These are phyloP conservation scores for Fomitopsis pinicola DNA, from an alignment of 1,284 basidiomycete genomes.

Conservation along the genomic window DNA sequence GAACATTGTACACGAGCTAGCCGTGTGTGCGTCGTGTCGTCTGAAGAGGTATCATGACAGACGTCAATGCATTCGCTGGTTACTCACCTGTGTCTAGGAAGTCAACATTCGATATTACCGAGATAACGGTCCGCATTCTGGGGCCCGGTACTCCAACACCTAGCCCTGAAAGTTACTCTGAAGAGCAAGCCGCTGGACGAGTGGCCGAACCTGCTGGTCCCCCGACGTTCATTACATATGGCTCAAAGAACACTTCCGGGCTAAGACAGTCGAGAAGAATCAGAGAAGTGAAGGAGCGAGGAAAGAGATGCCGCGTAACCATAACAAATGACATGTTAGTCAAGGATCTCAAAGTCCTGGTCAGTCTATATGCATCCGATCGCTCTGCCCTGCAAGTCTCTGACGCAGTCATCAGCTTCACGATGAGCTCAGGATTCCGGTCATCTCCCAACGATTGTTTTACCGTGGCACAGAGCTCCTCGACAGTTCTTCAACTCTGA, in stretches of 20 bases:
- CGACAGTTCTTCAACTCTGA: constrained; percentile 58
- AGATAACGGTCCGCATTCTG: constrained; percentile 30
- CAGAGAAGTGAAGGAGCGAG: constrained; percentile 47
- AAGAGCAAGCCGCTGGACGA: constrained; percentile 1
- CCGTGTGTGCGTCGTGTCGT: constrained; percentile 61
- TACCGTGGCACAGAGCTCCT: constrained; percentile 58
- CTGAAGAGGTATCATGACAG: constrained; percentile 41
- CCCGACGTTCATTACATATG: constrained; percentile 26
- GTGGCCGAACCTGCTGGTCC: constrained; percentile 9
- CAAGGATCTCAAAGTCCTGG: constrained; percentile 73
- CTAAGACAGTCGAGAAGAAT: constrained; percentile 63
- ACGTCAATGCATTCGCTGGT: background rate
- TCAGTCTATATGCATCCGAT: constrained; percentile 27
- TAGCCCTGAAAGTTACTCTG: constrained; percentile 21
- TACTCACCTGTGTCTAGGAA: constrained; percentile 19
- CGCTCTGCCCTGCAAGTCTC: background rate
- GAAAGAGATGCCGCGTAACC: constrained; percentile 44
- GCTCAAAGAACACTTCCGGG: constrained; percentile 25
- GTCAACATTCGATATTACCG: constrained; percentile 30
- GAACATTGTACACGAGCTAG: constrained; percentile 41
- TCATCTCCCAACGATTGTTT: constrained; percentile 70
- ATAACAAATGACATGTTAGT: constrained; percentile 64
- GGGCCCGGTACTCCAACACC: constrained; percentile 26
- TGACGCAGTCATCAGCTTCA: constrained; percentile 39
- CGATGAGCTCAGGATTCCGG: constrained; percentile 57